phyloP scores from a whole-genome alignment of 2,329 filamentous ascomycete genomes.

The Monosporascus sp. region DNA sequence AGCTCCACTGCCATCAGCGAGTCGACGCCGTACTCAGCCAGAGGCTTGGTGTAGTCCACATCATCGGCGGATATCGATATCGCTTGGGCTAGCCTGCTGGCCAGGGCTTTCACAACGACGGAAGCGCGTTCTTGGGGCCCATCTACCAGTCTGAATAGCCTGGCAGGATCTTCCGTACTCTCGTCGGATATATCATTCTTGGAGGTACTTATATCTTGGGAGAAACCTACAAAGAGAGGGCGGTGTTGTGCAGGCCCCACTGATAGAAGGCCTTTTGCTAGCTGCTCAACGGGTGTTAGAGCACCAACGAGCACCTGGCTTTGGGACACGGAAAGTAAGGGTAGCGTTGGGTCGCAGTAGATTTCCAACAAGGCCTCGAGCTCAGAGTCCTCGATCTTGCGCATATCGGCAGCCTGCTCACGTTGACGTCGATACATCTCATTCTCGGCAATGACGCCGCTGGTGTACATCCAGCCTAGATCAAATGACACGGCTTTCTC shows the following conservation, averaged over 20 bases:
- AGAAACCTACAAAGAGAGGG: background rate
- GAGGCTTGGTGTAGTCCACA: no score
- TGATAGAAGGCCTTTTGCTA: background rate
- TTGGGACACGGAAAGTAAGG: background rate
- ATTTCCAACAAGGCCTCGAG: conserved; percentile 8
- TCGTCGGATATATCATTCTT: background rate
- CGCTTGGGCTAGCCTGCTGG: conserved; percentile 7
- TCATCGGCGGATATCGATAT: conserved; percentile 4
- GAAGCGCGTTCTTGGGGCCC: background rate
- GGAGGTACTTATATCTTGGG: background rate
- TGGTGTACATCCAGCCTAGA: background rate
- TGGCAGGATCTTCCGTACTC: background rate
- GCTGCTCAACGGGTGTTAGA: background rate
- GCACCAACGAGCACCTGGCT: background rate
- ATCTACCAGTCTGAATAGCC: background rate
- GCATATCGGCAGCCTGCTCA: background rate
- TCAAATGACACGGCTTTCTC: no score
- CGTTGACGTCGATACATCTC: background rate
- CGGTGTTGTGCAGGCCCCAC: background rate
- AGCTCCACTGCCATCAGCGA: no score
- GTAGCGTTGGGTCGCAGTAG: conserved; percentile 1
- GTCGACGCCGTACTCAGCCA: no score
- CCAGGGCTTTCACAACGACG: conserved; percentile 4
- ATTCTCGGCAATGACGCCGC: background rate
- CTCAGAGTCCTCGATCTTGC: conserved; percentile 6